Evolutionary conservation across 257 asterid species (phyloP).

Genomic region (Marsdenia floribunda): DNA sequence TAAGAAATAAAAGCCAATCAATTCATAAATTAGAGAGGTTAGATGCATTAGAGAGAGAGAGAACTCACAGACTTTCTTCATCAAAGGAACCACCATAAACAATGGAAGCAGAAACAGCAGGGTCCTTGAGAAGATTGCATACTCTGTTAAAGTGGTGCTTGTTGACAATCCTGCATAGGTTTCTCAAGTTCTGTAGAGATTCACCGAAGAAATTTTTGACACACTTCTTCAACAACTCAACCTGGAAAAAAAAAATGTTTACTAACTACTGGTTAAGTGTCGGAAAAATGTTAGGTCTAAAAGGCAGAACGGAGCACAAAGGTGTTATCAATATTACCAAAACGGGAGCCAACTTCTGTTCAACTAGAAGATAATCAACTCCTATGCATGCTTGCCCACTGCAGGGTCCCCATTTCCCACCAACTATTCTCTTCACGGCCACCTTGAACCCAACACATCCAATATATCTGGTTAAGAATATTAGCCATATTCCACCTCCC

Average conservation of each 20-base stretch:
- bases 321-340: constrained; percentile 42
- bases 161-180: constrained; percentile 69
- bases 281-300: neutral
- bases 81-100: constrained; percentile 81
- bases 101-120: constrained; percentile 53
- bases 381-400: constrained; percentile 98
- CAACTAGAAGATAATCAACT: constrained; percentile 75
- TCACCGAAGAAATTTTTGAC: constrained; percentile 65
- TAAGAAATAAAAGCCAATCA: neutral
- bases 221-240: constrained; percentile 56
- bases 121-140: constrained; percentile 59
- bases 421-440: constrained; percentile 72
- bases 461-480: constrained; percentile 14
- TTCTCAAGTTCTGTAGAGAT: constrained; percentile 42
- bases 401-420: constrained; percentile 92
- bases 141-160: constrained; percentile 66
- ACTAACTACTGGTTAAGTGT: neutral
- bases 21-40: neutral
- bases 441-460: constrained; percentile 35
- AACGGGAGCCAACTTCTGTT: constrained; percentile 41
- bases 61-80: constrained; percentile 55
- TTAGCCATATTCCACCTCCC: neutral
- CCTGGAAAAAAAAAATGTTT: constrained; percentile 38
- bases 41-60: constrained; percentile 1
- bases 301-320: neutral